Percentiles rank a stretch among this genome's conserved stretches.
phyloP scores from a whole-genome alignment of 306 rosid genomes.

The Acacia crassicarpa region DNA sequence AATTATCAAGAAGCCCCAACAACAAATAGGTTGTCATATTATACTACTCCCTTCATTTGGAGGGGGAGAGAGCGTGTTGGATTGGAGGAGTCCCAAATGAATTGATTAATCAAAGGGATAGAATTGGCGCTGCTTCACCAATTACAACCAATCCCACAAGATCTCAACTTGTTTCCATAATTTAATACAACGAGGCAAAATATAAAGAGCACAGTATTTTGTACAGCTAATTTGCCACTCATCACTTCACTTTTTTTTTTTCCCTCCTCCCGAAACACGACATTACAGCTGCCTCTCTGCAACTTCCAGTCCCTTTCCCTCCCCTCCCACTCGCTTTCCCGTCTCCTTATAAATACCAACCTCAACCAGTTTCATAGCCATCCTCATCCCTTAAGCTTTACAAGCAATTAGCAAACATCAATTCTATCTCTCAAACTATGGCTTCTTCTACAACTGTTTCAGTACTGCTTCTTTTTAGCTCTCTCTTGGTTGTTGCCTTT shows the following conservation, averaged over 20 bases:
- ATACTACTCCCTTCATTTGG: too few species aligned
- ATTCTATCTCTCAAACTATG: slow-evolving; percentile 11
- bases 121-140: too few species aligned
- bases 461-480: slow-evolving; percentile 27
- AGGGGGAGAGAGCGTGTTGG: too few species aligned
- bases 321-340: not conserved
- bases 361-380: not conserved
- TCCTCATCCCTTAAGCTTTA: not conserved
- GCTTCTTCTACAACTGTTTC: not conserved
- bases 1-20: too few species aligned
- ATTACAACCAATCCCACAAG: too few species aligned
- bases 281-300: not conserved
- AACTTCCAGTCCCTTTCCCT: slow-evolving; percentile 27
- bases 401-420: not conserved
- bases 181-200: too few species aligned
- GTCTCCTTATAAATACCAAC: slow-evolving; percentile 7
- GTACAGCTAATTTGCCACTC: not conserved
- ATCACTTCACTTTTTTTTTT: not conserved
- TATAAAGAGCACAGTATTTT: too few species aligned
- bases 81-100: too few species aligned
- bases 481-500: slow-evolving; percentile 25
- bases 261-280: not conserved
- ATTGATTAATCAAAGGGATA: too few species aligned
- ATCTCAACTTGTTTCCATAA: too few species aligned
- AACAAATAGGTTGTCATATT: too few species aligned